Percentiles rank a stretch among this genome's conserved stretches.
Evolutionary conservation across 371 early-diverging fungal genomes (phyloP).

Genomic region (Actinomucor elegans): DNA sequence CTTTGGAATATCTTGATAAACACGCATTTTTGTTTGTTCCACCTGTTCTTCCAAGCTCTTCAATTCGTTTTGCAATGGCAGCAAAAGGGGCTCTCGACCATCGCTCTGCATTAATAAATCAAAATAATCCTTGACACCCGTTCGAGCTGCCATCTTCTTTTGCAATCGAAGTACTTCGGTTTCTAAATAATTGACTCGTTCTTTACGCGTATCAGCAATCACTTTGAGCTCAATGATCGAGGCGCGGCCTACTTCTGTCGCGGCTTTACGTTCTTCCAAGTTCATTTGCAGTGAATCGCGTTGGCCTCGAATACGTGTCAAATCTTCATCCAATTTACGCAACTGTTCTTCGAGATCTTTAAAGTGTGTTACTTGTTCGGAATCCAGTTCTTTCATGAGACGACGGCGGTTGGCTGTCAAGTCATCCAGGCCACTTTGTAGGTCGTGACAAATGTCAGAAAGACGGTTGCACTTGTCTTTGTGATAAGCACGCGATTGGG

Average conservation of each 20-base stretch:
- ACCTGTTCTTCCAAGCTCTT: conserved; percentile 12
- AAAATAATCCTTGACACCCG: conserved; percentile 16
- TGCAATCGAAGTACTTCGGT: conserved; percentile 17
- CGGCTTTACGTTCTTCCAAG: conserved; percentile 22
- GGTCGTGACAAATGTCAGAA: conserved; percentile 19
- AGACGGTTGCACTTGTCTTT: conserved; percentile 35
- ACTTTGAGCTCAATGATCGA: conserved; percentile 18
- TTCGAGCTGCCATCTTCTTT: conserved; percentile 20
- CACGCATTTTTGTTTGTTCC: neutral
- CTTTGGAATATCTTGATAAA: neutral
- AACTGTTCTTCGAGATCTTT: conserved; percentile 66
- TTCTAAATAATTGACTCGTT: conserved; percentile 18
- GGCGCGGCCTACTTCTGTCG: conserved; percentile 19
- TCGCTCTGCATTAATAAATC: conserved; percentile 13
- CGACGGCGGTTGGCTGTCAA: conserved; percentile 19
- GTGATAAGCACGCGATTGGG: conserved; percentile 30
- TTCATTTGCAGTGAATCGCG: conserved; percentile 48
- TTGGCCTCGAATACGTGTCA: conserved; percentile 73
- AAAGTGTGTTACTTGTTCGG: conserved; percentile 26
- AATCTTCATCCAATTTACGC: conserved; percentile 72
- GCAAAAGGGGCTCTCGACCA: conserved; percentile 8
- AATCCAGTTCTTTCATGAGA: conserved; percentile 24
- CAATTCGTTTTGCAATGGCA: conserved; percentile 13
- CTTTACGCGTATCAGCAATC: conserved; percentile 35
- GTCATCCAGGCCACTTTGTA: conserved; percentile 24